phyloP scores from a whole-genome alignment of 1,284 basidiomycete species.

The Puccinia polysora region DNA sequence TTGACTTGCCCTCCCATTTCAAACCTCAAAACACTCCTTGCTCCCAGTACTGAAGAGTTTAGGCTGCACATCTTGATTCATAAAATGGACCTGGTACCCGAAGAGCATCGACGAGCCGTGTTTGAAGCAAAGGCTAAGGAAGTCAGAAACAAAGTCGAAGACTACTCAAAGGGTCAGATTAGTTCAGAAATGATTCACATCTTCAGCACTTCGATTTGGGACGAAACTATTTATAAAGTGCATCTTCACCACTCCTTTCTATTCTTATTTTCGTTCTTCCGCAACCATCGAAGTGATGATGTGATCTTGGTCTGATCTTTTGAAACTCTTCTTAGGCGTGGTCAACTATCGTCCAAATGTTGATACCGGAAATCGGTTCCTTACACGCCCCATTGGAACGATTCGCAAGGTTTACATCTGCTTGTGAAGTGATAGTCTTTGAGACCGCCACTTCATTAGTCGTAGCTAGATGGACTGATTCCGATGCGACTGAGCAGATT shows the following conservation, averaged over 20 bases:
- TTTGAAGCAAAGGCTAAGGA: slow-evolving; percentile 61
- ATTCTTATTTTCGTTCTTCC: slow-evolving; percentile 15
- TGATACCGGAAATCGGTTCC: slow-evolving; percentile 88
- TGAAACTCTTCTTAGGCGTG: slow-evolving; percentile 65
- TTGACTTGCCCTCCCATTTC: background rate
- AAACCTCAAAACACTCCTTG: too few species aligned
- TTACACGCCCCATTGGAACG: slow-evolving; percentile 78
- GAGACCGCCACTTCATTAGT: slow-evolving; percentile 96
- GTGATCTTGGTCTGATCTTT: slow-evolving; percentile 1
- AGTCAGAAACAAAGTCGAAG: slow-evolving; percentile 45
- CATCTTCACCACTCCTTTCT: slow-evolving; percentile 47
- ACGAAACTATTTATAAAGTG: slow-evolving; percentile 93
- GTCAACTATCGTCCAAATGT: slow-evolving; percentile 92
- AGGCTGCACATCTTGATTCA: slow-evolving; percentile 86
- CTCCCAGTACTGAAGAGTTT: slow-evolving; percentile 59
- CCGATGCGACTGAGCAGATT: slow-evolving; percentile 51
- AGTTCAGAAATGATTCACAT: slow-evolving; percentile 39
- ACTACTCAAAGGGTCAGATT: slow-evolving; percentile 49
- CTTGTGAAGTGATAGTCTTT: slow-evolving; percentile 90
- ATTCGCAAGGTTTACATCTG: slow-evolving; percentile 76
- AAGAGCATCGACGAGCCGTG: slow-evolving; percentile 58
- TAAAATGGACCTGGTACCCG: slow-evolving; percentile 74
- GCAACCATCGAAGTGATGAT: background rate
- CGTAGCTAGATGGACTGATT: slow-evolving; percentile 60
- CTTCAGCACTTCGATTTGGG: slow-evolving; percentile 59